Evolutionary conservation across 192 early-diverging fungal species (phyloP).

Genomic region (Coemansia sp.): DNA sequence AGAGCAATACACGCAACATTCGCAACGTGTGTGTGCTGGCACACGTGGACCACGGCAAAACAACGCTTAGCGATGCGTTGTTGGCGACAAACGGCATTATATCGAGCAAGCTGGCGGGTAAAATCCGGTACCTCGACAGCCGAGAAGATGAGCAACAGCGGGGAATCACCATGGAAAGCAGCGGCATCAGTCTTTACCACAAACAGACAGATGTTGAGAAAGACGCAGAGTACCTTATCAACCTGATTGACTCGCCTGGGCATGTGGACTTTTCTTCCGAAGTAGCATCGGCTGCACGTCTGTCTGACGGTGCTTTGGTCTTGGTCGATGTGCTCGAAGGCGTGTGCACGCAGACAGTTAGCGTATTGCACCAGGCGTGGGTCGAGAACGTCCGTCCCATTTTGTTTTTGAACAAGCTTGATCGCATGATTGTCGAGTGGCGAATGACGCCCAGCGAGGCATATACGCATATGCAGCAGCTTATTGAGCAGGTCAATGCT

Average conservation of each 20-base stretch:
- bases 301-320: conserved; percentile 94
- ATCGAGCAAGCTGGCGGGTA: conserved; percentile 90
- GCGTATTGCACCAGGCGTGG: conserved; percentile 95
- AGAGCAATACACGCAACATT: conserved; percentile 68
- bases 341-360: conserved; percentile 98
- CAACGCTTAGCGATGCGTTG: conserved; percentile 92
- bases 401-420: conserved; percentile 98
- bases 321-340: conserved; percentile 98
- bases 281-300: conserved; percentile 96
- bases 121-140: conserved; percentile 92
- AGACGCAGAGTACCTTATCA: conserved; percentile 81
- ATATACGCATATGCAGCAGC: conserved; percentile 87
- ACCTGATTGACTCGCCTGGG: conserved; percentile 97
- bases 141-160: conserved; percentile 97
- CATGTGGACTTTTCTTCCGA: conserved; percentile 98
- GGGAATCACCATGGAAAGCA: conserved; percentile 98
- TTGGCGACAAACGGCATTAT: conserved; percentile 99
- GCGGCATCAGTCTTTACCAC: conserved; percentile 94
- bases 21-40: conserved; percentile 98
- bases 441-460: conserved; percentile 91
- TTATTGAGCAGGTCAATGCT: conserved; percentile 96
- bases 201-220: conserved; percentile 22
- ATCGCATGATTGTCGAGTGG: conserved; percentile 90
- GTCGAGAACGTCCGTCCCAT: conserved; percentile 85
- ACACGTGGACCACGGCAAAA: conserved; percentile 99